phyloP scores from a whole-genome alignment of 2,329 filamentous ascomycete genomes.

The Trichothecium roseum region DNA sequence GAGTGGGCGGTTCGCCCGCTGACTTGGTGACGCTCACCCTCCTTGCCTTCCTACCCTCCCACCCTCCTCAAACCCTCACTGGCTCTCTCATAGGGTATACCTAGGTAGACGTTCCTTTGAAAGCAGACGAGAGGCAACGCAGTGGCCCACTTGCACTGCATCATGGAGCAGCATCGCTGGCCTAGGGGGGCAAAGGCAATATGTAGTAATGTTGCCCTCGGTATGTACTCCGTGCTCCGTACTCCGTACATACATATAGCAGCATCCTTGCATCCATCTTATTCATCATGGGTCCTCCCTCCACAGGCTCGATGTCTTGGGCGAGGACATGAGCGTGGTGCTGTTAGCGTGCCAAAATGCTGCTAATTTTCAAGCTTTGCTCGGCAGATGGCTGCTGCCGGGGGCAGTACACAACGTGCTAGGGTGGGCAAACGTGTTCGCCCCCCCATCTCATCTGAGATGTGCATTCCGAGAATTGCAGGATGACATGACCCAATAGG shows the following conservation, averaged over 20 bases:
- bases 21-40: background rate
- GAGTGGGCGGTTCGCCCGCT: too few species aligned
- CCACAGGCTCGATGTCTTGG: background rate
- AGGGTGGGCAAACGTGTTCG: background rate
- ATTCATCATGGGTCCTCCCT: background rate
- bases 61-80: background rate
- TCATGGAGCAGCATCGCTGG: too few species aligned
- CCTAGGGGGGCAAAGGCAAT: too few species aligned
- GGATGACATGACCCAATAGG: background rate
- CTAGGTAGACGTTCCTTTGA: too few species aligned
- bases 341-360: constrained; percentile 1
- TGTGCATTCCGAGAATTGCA: background rate
- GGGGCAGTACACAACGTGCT: constrained; percentile 6
- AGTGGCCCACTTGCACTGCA: too few species aligned
- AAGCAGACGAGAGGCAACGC: too few species aligned
- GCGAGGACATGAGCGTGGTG: constrained; percentile 1
- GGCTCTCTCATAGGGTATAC: too few species aligned
- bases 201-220: too few species aligned
- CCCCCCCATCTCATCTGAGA: background rate
- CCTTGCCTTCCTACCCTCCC: background rate
- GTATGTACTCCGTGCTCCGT: background rate
- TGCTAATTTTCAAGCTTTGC: constrained; percentile 14
- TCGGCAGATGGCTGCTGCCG: constrained; percentile 14
- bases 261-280: too few species aligned
- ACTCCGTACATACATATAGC: too few species aligned